Evolutionary conservation across 2,329 filamentous ascomycete species (phyloP), one percentile per base, ranked within the genome.

Genomic region (Aspergillus vadensis): DNA sequence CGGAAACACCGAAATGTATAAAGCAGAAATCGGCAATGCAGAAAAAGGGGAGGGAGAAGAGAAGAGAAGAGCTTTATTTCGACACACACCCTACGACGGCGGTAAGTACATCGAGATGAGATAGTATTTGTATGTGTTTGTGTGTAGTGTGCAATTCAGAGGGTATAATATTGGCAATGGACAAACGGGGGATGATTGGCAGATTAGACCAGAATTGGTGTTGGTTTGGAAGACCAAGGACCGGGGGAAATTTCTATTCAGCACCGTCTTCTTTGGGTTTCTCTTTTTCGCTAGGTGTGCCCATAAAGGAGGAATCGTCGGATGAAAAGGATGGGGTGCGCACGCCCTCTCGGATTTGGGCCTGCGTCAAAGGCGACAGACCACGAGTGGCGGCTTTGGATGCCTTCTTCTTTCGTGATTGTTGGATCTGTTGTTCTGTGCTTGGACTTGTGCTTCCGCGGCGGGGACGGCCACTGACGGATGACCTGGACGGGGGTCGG

Each of bases 301-400:
- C 65, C 44, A 66, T 51, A 21, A 67, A 63, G 15, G 67, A 70
- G 12, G 73, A 75, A 55, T 76, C 74, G 21, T 76, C 74, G 17
- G 74, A 77, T 1, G 74, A 74, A 38, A 75, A 72, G 1, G 74
- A 74, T 17, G 70, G 64, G 2, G 68, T 68, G 5, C 66, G 67
- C 10, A 73, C 70, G 43, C 74, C 74, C 49, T 77, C 75, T 19
- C 74, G 67, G 17, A 74, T 70, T 54, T 75, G 74, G n/a, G 73
- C 71, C 53, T 75, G 74, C n/a, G 73, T 74, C 15, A 77, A 61
- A 55, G 75, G 74, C 19, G 74, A 76, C 23, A 74, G 50, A 1
- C 74, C 74, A 38, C 69, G 70, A 10, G 70, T 64, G 12, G 71
- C 56, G 9, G 69, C 62, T 43, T 71, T 74, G 4, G 70, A 69